Base-by-base conservation (phyloP, 2,329 filamentous ascomycete genomes). In the Uncinocarpus reesii region DNA sequence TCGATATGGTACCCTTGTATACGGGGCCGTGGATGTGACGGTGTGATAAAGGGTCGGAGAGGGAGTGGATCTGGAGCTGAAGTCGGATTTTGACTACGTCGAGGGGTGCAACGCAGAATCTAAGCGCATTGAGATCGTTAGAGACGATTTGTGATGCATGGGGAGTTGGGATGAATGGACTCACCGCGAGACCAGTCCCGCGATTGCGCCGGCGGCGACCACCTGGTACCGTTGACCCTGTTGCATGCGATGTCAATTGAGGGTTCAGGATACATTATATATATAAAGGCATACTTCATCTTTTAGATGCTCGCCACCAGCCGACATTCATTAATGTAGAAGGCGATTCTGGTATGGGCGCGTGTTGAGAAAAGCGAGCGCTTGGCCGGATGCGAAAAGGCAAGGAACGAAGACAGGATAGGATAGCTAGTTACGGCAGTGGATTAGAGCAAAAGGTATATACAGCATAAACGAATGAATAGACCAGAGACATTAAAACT, bases 61-160 rank as follows among this genome's bases (percentile, higher is more conserved):
- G 78, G 42, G 86, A 88, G 70, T 93, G 84, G 37, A 85, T 79
- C 67, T 96, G 92, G 15, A 98, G 80, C 65, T 98, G 92, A 38
- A 96, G 81, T 40, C 92, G 86, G 69, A 98, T 98, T 73, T 98
- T 96, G 70, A 96, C 81, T 54, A 98, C 92, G 67, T 98, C 92
- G 56, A 98, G 84, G 46, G 92, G 92, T 15, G 92, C 87, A 63
- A 96, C 83, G 62, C 92, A 79, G 73, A 98, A 96, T 64, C 86
- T 88, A 57, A 45, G 21, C 4, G 24, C 16, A 40, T 45, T 7
- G 31, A 29, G 13, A 40, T 36, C 26, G 26, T 28, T 36, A 38
- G 16, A 24, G n/a, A 36, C 23, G 11, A 23, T 23, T 7, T 13
- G 37, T 11, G 11, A 11, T 28, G 6, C 26, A 6, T 28, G 26